Evolutionary conservation across 1,284 basidiomycete genomes (phyloP).

Genomic region (Ganoderma lucidum): DNA sequence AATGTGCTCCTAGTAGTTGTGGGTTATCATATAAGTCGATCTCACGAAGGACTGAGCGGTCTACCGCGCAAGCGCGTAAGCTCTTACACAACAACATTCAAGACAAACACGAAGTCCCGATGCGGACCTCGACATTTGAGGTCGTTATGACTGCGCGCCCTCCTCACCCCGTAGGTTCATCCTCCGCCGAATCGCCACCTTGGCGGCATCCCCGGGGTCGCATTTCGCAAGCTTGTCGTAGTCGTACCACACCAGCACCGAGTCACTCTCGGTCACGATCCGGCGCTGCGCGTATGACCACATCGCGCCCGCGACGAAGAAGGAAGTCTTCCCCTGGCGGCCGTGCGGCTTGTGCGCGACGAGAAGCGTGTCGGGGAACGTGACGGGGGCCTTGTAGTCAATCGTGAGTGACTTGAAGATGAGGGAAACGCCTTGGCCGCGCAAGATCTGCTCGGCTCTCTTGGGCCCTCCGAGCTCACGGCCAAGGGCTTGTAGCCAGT

Average conservation of each 20-base stretch:
- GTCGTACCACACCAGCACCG: conserved; percentile 78
- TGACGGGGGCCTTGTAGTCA: conserved; percentile 72
- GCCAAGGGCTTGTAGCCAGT: conserved; percentile 67
- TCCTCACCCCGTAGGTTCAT: conserved; percentile 32
- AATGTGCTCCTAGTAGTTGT: too few species aligned
- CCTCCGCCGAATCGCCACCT: conserved; percentile 40
- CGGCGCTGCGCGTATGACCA: conserved; percentile 68
- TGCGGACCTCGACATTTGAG: too few species aligned
- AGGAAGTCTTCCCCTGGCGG: conserved; percentile 48
- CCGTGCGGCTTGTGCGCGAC: neutral
- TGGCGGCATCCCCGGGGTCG: conserved; percentile 58
- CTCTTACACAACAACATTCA: too few species aligned
- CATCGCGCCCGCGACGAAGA: conserved; percentile 59
- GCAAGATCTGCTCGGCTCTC: conserved; percentile 62
- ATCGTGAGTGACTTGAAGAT: conserved; percentile 77
- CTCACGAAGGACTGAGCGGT: too few species aligned
- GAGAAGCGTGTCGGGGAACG: conserved; percentile 55
- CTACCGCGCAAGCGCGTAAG: too few species aligned
- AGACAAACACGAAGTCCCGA: too few species aligned
- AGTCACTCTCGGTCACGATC: conserved; percentile 69
- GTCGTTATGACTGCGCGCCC: neutral
- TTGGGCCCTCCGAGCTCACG: conserved; percentile 63
- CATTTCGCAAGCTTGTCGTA: conserved; percentile 72
- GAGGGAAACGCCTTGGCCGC: conserved; percentile 64
- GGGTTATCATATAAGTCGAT: too few species aligned